A percentile compares a stretch with the other conserved stretches of the same genome.
Conservation (phyloP, 2,329 filamentous ascomycete genomes). For the Ophiobolus disseminans region DNA sequence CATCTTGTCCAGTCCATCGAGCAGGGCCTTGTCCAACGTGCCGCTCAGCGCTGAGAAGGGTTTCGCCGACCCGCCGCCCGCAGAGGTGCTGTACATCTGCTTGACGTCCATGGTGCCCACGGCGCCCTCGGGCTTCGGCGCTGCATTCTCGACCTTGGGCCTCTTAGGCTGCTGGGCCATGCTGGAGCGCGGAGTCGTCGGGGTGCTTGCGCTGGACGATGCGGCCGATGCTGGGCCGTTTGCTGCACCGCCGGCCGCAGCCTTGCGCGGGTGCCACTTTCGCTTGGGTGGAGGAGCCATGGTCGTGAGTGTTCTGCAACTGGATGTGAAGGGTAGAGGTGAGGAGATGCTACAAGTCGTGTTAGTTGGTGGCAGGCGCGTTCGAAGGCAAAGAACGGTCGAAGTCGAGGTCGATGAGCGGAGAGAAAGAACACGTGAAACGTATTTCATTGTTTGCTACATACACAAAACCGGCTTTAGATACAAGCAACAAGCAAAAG, state of each 20-base stretch:
- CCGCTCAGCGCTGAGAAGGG: constrained; percentile 38
- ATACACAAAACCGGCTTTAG: constrained; percentile 22
- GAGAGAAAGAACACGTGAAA: constrained; percentile 28
- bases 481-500: constrained; percentile 13
- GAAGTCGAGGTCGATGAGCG: too few relatives aligned
- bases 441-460: constrained; percentile 35
- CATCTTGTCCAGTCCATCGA: constrained; percentile 45
- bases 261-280: constrained; percentile 28
- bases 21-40: constrained; percentile 33
- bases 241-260: constrained; percentile 9
- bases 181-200: constrained; percentile 18
- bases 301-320: constrained; percentile 20
- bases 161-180: constrained; percentile 33
- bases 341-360: constrained; percentile 16
- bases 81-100: constrained; percentile 32
- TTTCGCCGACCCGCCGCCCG: constrained; percentile 29
- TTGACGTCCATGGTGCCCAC: constrained; percentile 34
- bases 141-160: constrained; percentile 24
- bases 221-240: too few relatives aligned
- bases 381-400: constrained; percentile 24
- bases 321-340: constrained; percentile 17
- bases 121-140: constrained; percentile 8
- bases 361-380: constrained; percentile 31
- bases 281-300: constrained; percentile 37
- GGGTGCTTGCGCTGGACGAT: constrained; percentile 3